These are phyloP conservation scores for Cyberlindnera saturnus DNA, from an alignment of 805 yeast species.

Conservation along the genomic window DNA sequence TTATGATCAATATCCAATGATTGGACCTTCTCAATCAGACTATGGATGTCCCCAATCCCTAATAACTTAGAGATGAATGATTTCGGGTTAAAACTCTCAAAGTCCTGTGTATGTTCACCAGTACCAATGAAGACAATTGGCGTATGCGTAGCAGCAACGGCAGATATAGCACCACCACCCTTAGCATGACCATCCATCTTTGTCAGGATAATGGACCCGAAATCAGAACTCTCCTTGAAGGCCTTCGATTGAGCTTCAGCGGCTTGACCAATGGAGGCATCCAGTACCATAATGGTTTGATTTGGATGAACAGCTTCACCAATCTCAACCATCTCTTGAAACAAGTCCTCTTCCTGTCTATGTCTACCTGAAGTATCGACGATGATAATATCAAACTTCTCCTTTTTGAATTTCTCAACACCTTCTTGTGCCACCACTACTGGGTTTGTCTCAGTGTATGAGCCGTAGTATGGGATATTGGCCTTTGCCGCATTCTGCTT, in stretches of 20 bases:
- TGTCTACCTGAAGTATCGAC: constrained; percentile 99
- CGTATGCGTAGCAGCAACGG: constrained; percentile 94
- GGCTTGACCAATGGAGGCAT: constrained; percentile 97
- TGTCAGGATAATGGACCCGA: constrained; percentile 91
- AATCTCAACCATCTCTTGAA: constrained; percentile 92
- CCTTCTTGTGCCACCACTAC: constrained; percentile 89
- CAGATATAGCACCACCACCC: constrained; percentile 99
- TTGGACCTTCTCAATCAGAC: constrained; percentile 89
- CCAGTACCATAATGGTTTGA: constrained; percentile 95
- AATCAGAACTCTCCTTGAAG: constrained; percentile 85
- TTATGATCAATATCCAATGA: constrained; percentile 83
- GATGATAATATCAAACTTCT: constrained; percentile 85
- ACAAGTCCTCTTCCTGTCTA: constrained; percentile 86
- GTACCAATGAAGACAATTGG: constrained; percentile 97
- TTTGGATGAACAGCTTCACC: constrained; percentile 84
- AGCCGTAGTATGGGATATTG: constrained; percentile 88
- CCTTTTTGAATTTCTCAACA: constrained; percentile 84
- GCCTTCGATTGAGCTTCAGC: constrained; percentile 94
- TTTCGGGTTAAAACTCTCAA: constrained; percentile 85
- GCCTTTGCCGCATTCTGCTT: constrained; percentile 97
- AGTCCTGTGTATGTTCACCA: constrained; percentile 92
- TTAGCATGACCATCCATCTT: constrained; percentile 98
- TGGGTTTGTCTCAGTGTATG: constrained; percentile 93
- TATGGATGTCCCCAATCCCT: constrained; percentile 94
- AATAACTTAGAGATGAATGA: constrained; percentile 85